Base-by-base conservation (phyloP, 495 filamentous ascomycete genomes). In the Lasiosphaeriaceae sp. region DNA sequence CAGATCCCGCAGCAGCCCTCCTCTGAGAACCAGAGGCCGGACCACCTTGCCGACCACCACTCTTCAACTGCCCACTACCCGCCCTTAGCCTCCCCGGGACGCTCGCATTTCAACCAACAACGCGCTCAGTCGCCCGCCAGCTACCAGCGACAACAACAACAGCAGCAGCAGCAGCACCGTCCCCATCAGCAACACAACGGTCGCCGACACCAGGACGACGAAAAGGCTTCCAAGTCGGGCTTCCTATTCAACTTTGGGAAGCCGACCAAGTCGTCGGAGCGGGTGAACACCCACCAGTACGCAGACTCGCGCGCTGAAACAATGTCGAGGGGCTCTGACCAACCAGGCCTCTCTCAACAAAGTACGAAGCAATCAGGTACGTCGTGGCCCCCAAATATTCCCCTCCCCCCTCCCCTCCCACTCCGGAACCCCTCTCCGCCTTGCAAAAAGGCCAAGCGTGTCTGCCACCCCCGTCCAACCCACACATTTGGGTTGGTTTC, bases 231-330 rank as follows among this genome's bases (percentile, higher is more conserved):
- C 23, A 73, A 73, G 56, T 66, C 65, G 35, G 59, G 71, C 58
- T 74, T 74, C 64, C 75, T 79, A 41, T 75, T 78, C 64, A 66
- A 69, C 59, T 78, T 77, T 57, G 70, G 72, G 12, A 78, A 78
- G 58, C 49, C 64, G 52, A 62, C 72, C 29, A 73, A 61, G 58
- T 66, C 73, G 24, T 59, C 64, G 26, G 75, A 75, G 56, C 73
- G 76, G 45, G 62, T 69, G 23, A 62, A 66, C 44, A 52, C 54
- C 52, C 77, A 68, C 41, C 69, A 59, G 24, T 69, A 71, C 52
- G 64, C 67, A 48, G 69, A 70, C 20, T 68, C 64, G 50, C 69
- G 59, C 47, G 54, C 66, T 54, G 77, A 80, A 57, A 66, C 62
- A 34, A 75, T 76, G 74, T 74, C 75, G 41, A 71, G 72, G 54